Base-by-base conservation (phyloP, 371 early-diverging fungal genomes). In the Mortierella sp. region DNA sequence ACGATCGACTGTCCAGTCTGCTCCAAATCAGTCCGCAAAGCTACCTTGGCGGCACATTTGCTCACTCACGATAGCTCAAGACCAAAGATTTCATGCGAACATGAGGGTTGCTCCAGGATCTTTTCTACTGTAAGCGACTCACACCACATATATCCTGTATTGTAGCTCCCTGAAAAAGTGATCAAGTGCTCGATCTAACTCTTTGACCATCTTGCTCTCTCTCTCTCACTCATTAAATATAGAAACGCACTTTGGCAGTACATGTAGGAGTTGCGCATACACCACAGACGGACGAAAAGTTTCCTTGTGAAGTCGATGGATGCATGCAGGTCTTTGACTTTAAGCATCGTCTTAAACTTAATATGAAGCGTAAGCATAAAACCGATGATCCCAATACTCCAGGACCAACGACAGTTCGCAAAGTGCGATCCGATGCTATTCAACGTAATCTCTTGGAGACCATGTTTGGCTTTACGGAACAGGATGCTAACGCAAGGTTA, bases 281-380 rank as follows among this genome's bases (percentile, higher is more conserved):
- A 68, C 74, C 73, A 18, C 48, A 67, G 2, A 60, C 55, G 12
- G 56, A 23, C 1, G 12, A 67, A 1, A 72, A 72, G 18, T 83
- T 75, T 72, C 82, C 81, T 60, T 88, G 89, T 68, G 68, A 73
- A 12, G 60, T 81, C 46, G 83, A 81, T 11, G 82, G 77, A 1
- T 92, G 92, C 64, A 71, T 51, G 7, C 80, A 82, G 51, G 74
- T 76, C 4, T 92, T 90, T 62, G 81, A 84, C 6, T 88, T 84
- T 67, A 87, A 86, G 62, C 89, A 89, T n/a, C 69, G 87, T 12
- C 72, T 89, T 1, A 79, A 83, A 26, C 72, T 84, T 19, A 91
- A 92, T 66, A 48, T 66, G 60, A 57, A 73, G 37, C 65, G 77
- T 9, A 85, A 70, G 72, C 75, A 62, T 66, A 70, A 75, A 60